Base-by-base conservation (phyloP, 176 grass and related monocot species). In the Avena atlantica region DNA sequence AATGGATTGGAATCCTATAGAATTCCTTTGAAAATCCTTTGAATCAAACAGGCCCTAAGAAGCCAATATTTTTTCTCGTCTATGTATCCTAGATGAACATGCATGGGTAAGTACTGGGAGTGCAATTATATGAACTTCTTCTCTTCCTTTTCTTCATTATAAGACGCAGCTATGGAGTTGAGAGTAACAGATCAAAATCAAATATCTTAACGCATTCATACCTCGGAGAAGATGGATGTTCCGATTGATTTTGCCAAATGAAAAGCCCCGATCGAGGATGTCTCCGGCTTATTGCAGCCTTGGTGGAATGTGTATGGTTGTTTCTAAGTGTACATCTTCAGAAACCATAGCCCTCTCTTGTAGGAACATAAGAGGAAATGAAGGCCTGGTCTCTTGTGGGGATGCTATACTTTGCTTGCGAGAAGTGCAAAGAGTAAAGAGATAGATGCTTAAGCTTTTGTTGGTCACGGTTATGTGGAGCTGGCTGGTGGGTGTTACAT, bases 361-460 rank as follows among this genome's bases (percentile, higher is more conserved):
- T 2, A 14, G 62, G 24, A 65, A 12, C 11, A 65, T 24, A 65
- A 29, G 25, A 65, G 25, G 62, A 65, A 59, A 65, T 65, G 23
- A 65, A 29, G 24, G 62, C 2, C 25, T n/a, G 56, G 2, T 59
- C 56, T n/a, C 27, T 19, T 59, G 56, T n/a, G 56, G 56, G 50
- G 56, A 59, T 59, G 19, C 57, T 66, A 29, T 65, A 27, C 62
- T 65, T 65, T 65, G 23, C 62, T 65, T 65, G 63, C 63, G 63
- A 31, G 63, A 66, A 66, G 63, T 66, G 63, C 25, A 31, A 66
- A 27, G 25, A 66, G 25, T 27, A 66, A 31, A 66, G 63, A 66
- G 12, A 66, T 66, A 31, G 63, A 66, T 66, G 24, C 63, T 66
- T 31, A 12, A 31, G 12, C 63, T 66, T 66, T 66, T 66, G 63